Conservation (phyloP, 2,329 filamentous ascomycete species). For the Penicillium thymicola region DNA sequence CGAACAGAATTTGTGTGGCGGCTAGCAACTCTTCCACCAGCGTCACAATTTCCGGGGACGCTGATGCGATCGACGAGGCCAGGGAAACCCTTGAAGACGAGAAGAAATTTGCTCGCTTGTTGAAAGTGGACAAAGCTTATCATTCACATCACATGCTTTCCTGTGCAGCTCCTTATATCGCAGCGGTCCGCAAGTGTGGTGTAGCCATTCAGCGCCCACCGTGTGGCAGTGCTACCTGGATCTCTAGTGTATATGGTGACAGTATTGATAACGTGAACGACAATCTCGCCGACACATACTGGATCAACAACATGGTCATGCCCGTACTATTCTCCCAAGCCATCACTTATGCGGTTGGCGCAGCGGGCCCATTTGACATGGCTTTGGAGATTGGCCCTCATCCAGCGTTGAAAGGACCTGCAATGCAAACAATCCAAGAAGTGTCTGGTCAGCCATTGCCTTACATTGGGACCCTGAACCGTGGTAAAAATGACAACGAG, state of each 20-base stretch:
- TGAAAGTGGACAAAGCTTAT: slow-evolving; percentile 46
- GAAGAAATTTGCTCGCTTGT: slow-evolving; percentile 38
- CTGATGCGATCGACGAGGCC: slow-evolving; percentile 32
- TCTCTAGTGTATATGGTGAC: slow-evolving; percentile 29
- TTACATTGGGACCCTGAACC: slow-evolving; percentile 15
- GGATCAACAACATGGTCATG: slow-evolving; percentile 29
- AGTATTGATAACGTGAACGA: slow-evolving; percentile 16
- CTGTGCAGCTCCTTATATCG: slow-evolving; percentile 31
- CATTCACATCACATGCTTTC: slow-evolving; percentile 45
- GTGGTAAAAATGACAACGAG: slow-evolving; percentile 12
- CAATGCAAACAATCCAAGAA: slow-evolving; percentile 26
- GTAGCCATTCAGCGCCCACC: slow-evolving; percentile 9
- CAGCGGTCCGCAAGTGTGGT: slow-evolving; percentile 17
- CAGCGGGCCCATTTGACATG: slow-evolving; percentile 17
- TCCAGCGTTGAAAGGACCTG: slow-evolving; percentile 31
- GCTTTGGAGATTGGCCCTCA: slow-evolving; percentile 38
- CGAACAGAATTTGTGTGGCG: slow-evolving; percentile 31
- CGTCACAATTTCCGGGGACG: slow-evolving; percentile 48
- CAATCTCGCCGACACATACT: slow-evolving; percentile 24
- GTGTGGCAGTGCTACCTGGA: slow-evolving; percentile 19
- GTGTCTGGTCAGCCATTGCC: slow-evolving; percentile 14
- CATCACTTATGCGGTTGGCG: slow-evolving; percentile 13
- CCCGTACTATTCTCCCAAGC: slow-evolving; percentile 26
- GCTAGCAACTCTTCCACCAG: slow-evolving; percentile 42
- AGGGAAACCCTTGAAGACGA: slow-evolving; percentile 32